Evolutionary conservation across 2,329 filamentous ascomycete genomes (phyloP).

Genomic region (Esteya vermicola): DNA sequence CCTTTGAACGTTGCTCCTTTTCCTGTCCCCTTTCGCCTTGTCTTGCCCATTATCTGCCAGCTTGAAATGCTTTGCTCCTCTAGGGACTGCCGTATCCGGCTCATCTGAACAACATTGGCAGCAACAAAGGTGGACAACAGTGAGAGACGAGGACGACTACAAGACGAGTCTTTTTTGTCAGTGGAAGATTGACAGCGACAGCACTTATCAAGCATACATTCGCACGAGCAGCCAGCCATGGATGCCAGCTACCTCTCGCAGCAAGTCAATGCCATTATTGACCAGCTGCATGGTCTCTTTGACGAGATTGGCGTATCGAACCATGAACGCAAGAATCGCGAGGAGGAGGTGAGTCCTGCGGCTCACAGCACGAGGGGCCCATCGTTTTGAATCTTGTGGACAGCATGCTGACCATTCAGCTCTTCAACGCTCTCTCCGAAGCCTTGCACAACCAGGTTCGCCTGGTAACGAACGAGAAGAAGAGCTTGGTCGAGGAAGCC

Average conservation of each 20-base stretch:
- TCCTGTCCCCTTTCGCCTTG: neutral
- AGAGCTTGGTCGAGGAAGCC: conserved; percentile 78
- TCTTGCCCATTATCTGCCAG: neutral
- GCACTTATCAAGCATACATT: neutral
- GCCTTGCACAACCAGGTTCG: conserved; percentile 83
- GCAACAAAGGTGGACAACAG: too few relatives aligned
- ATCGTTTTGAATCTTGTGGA: too few relatives aligned
- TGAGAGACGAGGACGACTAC: too few relatives aligned
- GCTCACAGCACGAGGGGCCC: too few relatives aligned
- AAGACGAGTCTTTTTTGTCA: too few relatives aligned
- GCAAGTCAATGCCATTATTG: conserved; percentile 89
- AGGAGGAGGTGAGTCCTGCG: conserved; percentile 58
- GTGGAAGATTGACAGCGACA: neutral
- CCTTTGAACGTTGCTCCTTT: neutral
- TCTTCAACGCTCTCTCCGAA: conserved; percentile 83
- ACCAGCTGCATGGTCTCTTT: conserved; percentile 84
- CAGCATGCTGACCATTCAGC: conserved; percentile 34
- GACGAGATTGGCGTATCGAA: conserved; percentile 93
- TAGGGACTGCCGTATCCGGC: conserved; percentile 7
- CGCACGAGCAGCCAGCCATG: too few relatives aligned
- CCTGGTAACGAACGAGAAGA: conserved; percentile 75
- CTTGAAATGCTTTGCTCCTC: conserved; percentile 9
- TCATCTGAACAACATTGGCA: neutral
- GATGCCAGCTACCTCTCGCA: conserved; percentile 87
- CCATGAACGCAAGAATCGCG: conserved; percentile 82